These are phyloP conservation scores for Verticillium longisporum DNA, from an alignment of 2,329 filamentous ascomycete genomes.

Conservation along the genomic window DNA sequence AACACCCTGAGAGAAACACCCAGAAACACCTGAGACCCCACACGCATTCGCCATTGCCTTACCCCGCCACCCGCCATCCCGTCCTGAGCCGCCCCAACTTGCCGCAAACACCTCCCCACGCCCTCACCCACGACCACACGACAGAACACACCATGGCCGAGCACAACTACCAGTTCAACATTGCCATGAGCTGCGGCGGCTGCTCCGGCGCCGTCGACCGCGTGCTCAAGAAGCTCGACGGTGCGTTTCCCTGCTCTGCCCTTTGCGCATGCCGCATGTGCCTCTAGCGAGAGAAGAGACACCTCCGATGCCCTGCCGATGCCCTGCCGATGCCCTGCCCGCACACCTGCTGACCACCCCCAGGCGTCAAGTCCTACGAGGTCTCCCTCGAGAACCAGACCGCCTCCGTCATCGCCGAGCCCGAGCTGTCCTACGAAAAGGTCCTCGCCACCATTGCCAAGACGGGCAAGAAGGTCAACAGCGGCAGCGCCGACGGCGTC, in stretches of 20 bases:
- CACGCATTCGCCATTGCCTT: not conserved
- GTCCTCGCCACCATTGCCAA: slow-evolving; percentile 87
- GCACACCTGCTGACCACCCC: not conserved
- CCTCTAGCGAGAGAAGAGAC: too few species aligned
- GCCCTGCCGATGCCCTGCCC: not conserved
- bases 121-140: not conserved
- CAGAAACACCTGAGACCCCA: not conserved
- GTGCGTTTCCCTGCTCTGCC: slow-evolving; percentile 40
- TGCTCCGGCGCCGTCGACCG: slow-evolving; percentile 93
- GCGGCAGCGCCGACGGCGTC: slow-evolving; percentile 63
- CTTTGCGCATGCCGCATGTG: too few species aligned
- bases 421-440: slow-evolving; percentile 66
- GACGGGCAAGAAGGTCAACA: slow-evolving; percentile 89
- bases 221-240: slow-evolving; percentile 86
- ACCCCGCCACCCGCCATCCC: not conserved
- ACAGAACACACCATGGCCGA: slow-evolving; percentile 55
- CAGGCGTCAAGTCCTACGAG: slow-evolving; percentile 81
- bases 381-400: slow-evolving; percentile 83
- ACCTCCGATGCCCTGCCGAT: too few species aligned
- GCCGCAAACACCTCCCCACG: slow-evolving; percentile 4
- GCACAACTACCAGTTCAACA: slow-evolving; percentile 92
- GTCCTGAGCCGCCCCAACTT: slow-evolving; percentile 1
- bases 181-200: slow-evolving; percentile 90
- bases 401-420: slow-evolving; percentile 67
- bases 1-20: not conserved